phyloP scores from a whole-genome alignment of 208 protist genomes.

The Trypanosoma caninum region DNA sequence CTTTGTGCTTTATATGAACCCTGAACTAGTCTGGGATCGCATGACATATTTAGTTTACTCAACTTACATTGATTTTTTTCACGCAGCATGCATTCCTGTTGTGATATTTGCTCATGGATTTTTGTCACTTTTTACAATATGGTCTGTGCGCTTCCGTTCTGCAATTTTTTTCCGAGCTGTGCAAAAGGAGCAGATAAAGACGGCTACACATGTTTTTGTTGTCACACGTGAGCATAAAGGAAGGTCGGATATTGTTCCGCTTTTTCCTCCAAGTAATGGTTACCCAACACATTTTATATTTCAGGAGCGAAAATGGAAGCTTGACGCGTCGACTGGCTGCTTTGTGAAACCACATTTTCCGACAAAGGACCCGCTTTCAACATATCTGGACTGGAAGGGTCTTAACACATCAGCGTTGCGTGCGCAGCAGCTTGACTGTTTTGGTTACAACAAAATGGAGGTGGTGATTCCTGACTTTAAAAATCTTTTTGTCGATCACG shows the following conservation, averaged over 20 bases:
- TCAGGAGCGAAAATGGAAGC: constrained; percentile 89
- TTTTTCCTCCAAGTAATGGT: constrained; percentile 41
- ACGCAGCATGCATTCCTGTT: constrained; percentile 78
- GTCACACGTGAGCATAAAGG: constrained; percentile 77
- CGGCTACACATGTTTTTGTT: constrained; percentile 74
- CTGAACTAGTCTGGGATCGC: constrained; percentile 83
- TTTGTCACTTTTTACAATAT: constrained; percentile 87
- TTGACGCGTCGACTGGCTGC: constrained; percentile 44
- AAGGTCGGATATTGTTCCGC: constrained; percentile 78
- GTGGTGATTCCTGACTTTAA: constrained; percentile 95
- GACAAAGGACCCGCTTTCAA: constrained; percentile 65
- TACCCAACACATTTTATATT: constrained; percentile 81
- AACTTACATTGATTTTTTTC: constrained; percentile 90
- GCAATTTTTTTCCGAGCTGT: constrained; percentile 56
- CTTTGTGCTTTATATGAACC: constrained; percentile 63
- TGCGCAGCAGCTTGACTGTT: constrained; percentile 58
- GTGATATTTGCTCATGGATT: constrained; percentile 83
- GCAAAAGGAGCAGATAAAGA: constrained; percentile 31
- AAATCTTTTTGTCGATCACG: constrained; percentile 95
- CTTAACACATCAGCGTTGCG: constrained; percentile 47
- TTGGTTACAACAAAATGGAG: constrained; percentile 88
- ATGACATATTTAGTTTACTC: constrained; percentile 85
- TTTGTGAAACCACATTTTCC: constrained; percentile 89
- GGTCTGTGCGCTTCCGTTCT: constrained; percentile 83
- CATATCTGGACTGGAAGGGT: constrained; percentile 73